Base-by-base conservation (phyloP, 2,329 filamentous ascomycete genomes). In the Triangularia setosa region DNA sequence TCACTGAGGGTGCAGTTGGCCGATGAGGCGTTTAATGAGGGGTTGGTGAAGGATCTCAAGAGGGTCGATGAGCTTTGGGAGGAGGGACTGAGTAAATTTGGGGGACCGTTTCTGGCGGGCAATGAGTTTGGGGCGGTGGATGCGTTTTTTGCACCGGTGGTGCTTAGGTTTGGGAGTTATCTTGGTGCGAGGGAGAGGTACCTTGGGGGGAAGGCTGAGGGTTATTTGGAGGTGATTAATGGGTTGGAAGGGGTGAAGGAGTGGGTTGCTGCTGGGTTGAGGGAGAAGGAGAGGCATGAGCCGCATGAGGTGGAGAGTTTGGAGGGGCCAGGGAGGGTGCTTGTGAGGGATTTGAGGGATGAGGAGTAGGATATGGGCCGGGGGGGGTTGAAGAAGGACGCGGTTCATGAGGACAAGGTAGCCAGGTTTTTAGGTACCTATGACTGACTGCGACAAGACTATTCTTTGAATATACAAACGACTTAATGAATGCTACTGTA, bases 121-220 rank as follows among this genome's bases (percentile, higher is more conserved):
- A 48, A 57, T 12, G 71, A 72, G 35, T 81, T 81, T 24, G 74
- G 72, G 1, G 73, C 73, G 0, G 78, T 71, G 0, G 79, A 81
- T 64, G 79, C 79, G 24, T 79, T 80, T 66, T 80, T 72, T 66
- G 77, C 79, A 14, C 79, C 79, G 0, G 66, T 80, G 16, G 79
- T 77, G n/a, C 73, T 75, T 25, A 70, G 79, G 23, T 61, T 75
- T 25, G 73, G 74, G 73, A 80, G 78, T 0, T 81, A 75, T 64
- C 73, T 77, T 0, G 68, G 67, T 4, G 53, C 62, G 18, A 66
- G 75, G 40, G 65, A 72, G 48, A 52, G 28, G 30, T 63, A 27
- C 4, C 33, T 79, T 23, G 68, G 72, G 4, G 74, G 69, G 0
- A 44, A 62, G 8, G 75, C 74, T 0, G 69, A 64, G 63, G 73